These are phyloP conservation scores for Sporothrix pallida DNA, from an alignment of 2,329 filamentous ascomycete species.

Conservation along the genomic window DNA sequence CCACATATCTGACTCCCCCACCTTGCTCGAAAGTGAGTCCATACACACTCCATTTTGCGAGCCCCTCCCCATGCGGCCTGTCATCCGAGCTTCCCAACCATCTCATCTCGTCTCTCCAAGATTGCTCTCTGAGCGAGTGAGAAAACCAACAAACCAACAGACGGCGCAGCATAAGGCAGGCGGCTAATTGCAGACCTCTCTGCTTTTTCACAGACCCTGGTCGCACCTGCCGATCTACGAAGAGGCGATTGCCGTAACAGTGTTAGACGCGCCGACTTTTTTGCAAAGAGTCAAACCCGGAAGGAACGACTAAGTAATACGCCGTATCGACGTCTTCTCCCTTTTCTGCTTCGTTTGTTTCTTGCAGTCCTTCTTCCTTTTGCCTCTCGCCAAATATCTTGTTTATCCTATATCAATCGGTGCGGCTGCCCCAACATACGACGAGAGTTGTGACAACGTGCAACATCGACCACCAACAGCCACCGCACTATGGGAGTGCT, in stretches of 20 bases:
- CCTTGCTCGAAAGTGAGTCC: too few species aligned
- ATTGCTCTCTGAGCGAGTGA: background rate
- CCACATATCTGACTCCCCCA: background rate
- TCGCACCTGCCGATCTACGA: conserved; percentile 24
- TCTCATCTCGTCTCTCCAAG: background rate
- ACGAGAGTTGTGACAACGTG: background rate
- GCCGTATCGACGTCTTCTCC: conserved; percentile 2
- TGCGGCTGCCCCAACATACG: background rate
- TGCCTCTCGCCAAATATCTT: background rate
- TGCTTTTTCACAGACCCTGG: background rate
- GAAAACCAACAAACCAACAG: conserved; percentile 9
- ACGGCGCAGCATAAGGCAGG: conserved; percentile 21
- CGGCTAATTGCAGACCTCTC: conserved; percentile 21
- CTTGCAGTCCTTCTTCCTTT: background rate
- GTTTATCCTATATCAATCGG: background rate
- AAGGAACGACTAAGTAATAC: background rate
- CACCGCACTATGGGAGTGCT: background rate
- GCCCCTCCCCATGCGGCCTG: background rate
- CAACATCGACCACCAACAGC: background rate
- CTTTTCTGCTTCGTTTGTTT: background rate
- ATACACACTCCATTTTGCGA: background rate
- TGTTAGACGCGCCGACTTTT: background rate
- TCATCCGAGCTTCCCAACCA: conserved; percentile 16
- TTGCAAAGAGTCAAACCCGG: background rate
- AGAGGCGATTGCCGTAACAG: conserved; percentile 12